Conservation (phyloP, 2,329 filamentous ascomycete species). For the Diaporthe citri region DNA sequence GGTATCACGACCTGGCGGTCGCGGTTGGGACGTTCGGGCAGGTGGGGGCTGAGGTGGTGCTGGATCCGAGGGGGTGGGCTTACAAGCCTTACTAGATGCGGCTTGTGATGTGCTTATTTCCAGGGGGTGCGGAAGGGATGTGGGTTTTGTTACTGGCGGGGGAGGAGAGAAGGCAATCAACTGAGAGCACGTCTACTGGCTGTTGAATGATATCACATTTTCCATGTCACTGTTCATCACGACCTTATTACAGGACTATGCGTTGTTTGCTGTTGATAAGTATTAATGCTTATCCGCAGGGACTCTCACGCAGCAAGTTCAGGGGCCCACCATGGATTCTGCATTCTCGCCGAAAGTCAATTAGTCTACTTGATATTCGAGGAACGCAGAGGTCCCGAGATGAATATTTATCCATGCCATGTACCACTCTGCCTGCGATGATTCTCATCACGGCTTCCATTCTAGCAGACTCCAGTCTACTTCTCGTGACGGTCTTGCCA, state of each 20-base stretch:
- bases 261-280: background rate
- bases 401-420: background rate
- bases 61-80: slow-evolving; percentile 70
- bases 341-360: background rate
- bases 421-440: no score
- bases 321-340: background rate
- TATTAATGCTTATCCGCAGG: background rate
- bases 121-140: background rate
- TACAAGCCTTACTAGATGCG: slow-evolving; percentile 52
- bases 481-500: background rate
- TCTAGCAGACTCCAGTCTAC: background rate
- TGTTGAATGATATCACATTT: background rate
- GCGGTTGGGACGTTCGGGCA: slow-evolving; percentile 78
- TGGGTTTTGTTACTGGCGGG: background rate
- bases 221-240: background rate
- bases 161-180: background rate
- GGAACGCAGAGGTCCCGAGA: background rate
- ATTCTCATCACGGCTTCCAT: background rate
- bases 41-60: slow-evolving; percentile 76
- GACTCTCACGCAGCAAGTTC: background rate
- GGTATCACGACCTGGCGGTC: slow-evolving; percentile 77
- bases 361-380: background rate
- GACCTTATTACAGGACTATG: no score
- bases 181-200: background rate
- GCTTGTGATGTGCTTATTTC: background rate